Base-by-base conservation (phyloP, 1,284 basidiomycete species). In the Grifola frondosa region DNA sequence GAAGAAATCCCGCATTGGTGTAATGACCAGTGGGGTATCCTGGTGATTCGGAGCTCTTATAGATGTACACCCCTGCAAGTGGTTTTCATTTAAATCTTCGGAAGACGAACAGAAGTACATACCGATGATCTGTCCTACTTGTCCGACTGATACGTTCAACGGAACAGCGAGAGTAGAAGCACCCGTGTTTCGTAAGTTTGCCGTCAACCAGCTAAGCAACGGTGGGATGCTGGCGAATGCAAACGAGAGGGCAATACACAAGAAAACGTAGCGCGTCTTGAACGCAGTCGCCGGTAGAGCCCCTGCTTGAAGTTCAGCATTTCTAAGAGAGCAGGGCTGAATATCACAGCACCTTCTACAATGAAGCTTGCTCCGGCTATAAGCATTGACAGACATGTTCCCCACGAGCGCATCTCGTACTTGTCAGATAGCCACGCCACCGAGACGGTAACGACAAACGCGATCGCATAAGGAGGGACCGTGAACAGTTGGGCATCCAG, bases 401-500 rank as follows among this genome's bases (percentile, higher is more conserved):
- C 50, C 9, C 48, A 16, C 17, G 52, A 37, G 4, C 54, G 48
- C 22, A 46, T 38, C 40, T 54, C 52, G 32, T 56, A 54, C 35
- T 20, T 46, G 29, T 56, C 54, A 31, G 54, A 50, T 15, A 52
- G 29, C 31, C 46, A 49, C 29, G 54, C 49, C 19, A 57, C 40
- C 38, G 50, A 13, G 8, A 68, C 49, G 1, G 65, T 67, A 16
- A 65, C 53, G 24, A 67, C 54, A 43, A 64, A 67, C 15, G 65
- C 67, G 15, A 64, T 59, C n/a, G 67, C 68, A 37, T 73, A 78
- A 13, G 76, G 74, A 17, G 78, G 78, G 2, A 80, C 78, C 3
- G 76, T 76, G 63, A 75, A 73, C n/a, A 81, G 67, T 56, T 81
- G 78, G 1, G 77, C 75, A 22, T 61, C 49, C 8, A 75, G 67